Percentiles rank a stretch among this genome's conserved stretches.
phyloP scores from a whole-genome alignment of 2,329 filamentous ascomycete species.

The Aspergillus ibericus region DNA sequence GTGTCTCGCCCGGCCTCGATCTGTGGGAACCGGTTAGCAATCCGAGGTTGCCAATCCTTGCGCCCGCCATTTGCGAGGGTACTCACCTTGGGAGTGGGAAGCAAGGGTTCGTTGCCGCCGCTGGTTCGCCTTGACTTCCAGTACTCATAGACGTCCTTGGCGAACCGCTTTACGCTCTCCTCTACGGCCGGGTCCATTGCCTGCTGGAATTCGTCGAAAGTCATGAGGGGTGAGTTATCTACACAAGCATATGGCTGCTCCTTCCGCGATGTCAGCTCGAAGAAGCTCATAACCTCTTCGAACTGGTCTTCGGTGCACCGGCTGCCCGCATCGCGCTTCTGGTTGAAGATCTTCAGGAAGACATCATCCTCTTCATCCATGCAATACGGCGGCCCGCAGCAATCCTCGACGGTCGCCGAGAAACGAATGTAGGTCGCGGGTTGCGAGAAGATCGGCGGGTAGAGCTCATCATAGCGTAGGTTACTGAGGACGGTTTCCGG shows the following conservation, averaged over 20 bases:
- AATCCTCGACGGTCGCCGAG: slow-evolving; percentile 97
- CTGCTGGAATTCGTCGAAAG: slow-evolving; percentile 73
- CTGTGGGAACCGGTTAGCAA: slow-evolving; percentile 32
- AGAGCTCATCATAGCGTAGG: slow-evolving; percentile 85
- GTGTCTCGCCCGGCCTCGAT: slow-evolving; percentile 93
- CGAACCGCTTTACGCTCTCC: slow-evolving; percentile 57
- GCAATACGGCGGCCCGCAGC: slow-evolving; percentile 85
- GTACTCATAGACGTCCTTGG: slow-evolving; percentile 82
- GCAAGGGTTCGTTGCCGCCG: slow-evolving; percentile 69
- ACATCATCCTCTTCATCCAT: slow-evolving; percentile 88
- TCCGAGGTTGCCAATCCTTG: not conserved
- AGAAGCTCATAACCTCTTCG: slow-evolving; percentile 91
- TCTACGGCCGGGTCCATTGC: slow-evolving; percentile 62
- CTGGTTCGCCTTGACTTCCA: slow-evolving; percentile 74
- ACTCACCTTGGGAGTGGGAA: slow-evolving; percentile 70
- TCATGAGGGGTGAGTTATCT: slow-evolving; percentile 77
- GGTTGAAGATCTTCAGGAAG: slow-evolving; percentile 81
- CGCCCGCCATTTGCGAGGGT: not conserved
- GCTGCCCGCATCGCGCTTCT: slow-evolving; percentile 63
- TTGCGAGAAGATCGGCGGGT: slow-evolving; percentile 75
- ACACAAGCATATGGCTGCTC: slow-evolving; percentile 88
- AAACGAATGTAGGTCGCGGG: slow-evolving; percentile 95
- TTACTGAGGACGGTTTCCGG: slow-evolving; percentile 63
- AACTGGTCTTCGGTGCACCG: slow-evolving; percentile 87
- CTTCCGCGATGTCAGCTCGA: slow-evolving; percentile 79